Evolutionary conservation across 2,329 filamentous ascomycete genomes (phyloP).

Genomic region (Aureobasidium sp.): DNA sequence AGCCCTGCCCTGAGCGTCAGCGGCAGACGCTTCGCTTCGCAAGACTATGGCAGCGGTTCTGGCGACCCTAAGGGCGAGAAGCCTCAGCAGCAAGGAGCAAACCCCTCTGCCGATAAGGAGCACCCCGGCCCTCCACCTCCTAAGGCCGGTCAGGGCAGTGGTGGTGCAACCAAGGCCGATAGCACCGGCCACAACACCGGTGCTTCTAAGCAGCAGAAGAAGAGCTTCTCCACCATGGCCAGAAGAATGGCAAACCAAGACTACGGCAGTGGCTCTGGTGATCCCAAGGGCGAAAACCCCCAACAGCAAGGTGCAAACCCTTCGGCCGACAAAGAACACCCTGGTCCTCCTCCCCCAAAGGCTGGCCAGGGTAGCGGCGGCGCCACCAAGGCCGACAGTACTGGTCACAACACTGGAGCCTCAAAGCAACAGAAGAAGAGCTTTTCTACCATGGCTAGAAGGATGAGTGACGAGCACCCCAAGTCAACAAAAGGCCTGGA

Average conservation of each 20-base stretch:
- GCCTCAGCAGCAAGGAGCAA: conserved; percentile 36
- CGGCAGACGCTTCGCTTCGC: conserved; percentile 30
- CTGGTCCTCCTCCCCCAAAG: conserved; percentile 38
- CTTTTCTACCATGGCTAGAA: conserved; percentile 10
- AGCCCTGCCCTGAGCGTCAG: conserved; percentile 15
- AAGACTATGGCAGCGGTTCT: conserved; percentile 32
- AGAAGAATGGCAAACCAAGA: conserved; percentile 23
- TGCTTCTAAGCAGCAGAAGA: conserved; percentile 16
- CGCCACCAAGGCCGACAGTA: conserved; percentile 24
- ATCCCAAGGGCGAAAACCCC: conserved; percentile 38
- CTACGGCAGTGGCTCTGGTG: conserved; percentile 38
- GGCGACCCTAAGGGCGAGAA: conserved; percentile 38
- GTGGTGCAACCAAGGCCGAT: conserved; percentile 26
- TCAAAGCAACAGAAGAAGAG: conserved; percentile 16
- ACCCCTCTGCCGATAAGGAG: conserved; percentile 34
- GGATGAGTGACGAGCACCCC: conserved; percentile 8
- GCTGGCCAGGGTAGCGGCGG: conserved; percentile 31
- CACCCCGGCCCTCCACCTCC: conserved; percentile 40
- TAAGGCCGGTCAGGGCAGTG: conserved; percentile 31
- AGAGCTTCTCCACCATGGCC: conserved; percentile 12
- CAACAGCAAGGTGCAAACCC: conserved; percentile 35
- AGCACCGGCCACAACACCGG: conserved; percentile 17
- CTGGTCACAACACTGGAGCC: conserved; percentile 17
- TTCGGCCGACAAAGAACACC: conserved; percentile 37
- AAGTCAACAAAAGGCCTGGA: conserved; percentile 28